Evolutionary conservation across 1,284 basidiomycete genomes (phyloP).

Genomic region (Sanghuangporus baumii): DNA sequence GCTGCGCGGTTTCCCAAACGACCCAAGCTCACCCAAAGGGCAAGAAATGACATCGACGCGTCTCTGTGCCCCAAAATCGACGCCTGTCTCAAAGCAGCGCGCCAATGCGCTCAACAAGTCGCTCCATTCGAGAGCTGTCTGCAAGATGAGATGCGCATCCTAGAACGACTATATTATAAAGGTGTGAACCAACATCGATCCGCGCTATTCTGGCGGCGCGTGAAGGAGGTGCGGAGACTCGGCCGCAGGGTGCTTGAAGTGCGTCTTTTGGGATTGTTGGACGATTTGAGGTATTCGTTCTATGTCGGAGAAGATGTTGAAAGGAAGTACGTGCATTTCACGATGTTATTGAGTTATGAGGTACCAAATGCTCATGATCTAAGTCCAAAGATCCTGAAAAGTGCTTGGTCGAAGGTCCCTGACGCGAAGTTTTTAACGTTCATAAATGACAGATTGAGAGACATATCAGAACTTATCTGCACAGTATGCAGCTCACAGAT

Average conservation of each 20-base stretch:
- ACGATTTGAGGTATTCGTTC: slow-evolving; percentile 51
- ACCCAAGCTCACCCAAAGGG: slow-evolving; percentile 22
- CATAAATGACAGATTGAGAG: slow-evolving; percentile 14
- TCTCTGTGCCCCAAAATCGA: slow-evolving; percentile 43
- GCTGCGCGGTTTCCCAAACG: slow-evolving; percentile 18
- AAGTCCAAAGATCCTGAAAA: slow-evolving; percentile 20
- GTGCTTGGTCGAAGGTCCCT: slow-evolving; percentile 22
- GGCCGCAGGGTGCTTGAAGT: slow-evolving; percentile 42
- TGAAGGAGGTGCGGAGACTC: slow-evolving; percentile 55
- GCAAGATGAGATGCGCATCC: slow-evolving; percentile 49
- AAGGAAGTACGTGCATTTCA: slow-evolving; percentile 36
- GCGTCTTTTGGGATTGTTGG: slow-evolving; percentile 37
- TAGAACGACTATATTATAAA: slow-evolving; percentile 72
- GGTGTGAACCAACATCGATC: slow-evolving; percentile 73
- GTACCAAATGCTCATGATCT: not conserved
- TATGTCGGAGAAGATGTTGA: slow-evolving; percentile 37
- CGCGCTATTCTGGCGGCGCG: slow-evolving; percentile 65
- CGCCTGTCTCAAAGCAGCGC: slow-evolving; percentile 53
- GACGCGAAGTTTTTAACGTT: slow-evolving; percentile 16
- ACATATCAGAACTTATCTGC: slow-evolving; percentile 16
- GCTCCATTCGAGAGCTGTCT: slow-evolving; percentile 38
- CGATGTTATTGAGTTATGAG: not conserved
- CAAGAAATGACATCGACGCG: slow-evolving; percentile 33
- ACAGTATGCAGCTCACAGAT: too few species aligned
- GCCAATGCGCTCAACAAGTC: slow-evolving; percentile 45